A percentile compares a stretch with the other conserved stretches of the same genome.
These are phyloP conservation scores for Pseudogymnoascus sp. DNA, from an alignment of 2,329 filamentous ascomycete species.

Conservation along the genomic window DNA sequence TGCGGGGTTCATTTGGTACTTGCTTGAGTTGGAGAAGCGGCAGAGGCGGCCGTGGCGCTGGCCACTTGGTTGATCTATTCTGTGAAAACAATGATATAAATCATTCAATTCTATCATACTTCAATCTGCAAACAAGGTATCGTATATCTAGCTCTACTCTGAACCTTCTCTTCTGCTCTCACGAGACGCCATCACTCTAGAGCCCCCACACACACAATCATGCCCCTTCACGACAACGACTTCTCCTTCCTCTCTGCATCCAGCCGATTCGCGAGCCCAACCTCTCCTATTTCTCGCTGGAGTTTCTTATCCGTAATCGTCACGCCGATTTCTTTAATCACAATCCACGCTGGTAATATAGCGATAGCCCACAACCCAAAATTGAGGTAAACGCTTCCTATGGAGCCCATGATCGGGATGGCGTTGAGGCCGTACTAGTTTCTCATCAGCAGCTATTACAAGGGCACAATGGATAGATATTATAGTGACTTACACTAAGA, in stretches of 20 bases:
- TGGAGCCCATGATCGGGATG: conserved; percentile 52
- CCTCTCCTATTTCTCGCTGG: conserved; percentile 16
- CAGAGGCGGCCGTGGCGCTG: background rate
- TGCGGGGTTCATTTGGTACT: background rate
- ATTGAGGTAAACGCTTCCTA: conserved; percentile 64
- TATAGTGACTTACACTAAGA: conserved; percentile 42
- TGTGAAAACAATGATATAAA: background rate
- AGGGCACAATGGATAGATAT: background rate
- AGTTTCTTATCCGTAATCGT: conserved; percentile 23
- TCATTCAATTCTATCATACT: background rate
- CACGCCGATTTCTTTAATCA: conserved; percentile 37
- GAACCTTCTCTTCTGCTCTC: background rate
- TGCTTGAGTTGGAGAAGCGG: background rate
- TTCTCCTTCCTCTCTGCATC: background rate
- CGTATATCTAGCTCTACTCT: background rate
- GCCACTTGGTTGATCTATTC: background rate
- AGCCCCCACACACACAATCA: background rate
- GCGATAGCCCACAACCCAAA: conserved; percentile 61
- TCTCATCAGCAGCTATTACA: background rate
- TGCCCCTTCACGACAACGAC: background rate
- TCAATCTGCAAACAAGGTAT: background rate
- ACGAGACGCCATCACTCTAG: background rate
- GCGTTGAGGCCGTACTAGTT: conserved; percentile 56
- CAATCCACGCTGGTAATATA: conserved; percentile 59
- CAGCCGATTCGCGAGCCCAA: background rate